Percentiles rank a stretch among this genome's conserved stretches.
phyloP scores from a whole-genome alignment of 2,329 filamentous ascomycete genomes.

The Scleromitrula shiraiana region DNA sequence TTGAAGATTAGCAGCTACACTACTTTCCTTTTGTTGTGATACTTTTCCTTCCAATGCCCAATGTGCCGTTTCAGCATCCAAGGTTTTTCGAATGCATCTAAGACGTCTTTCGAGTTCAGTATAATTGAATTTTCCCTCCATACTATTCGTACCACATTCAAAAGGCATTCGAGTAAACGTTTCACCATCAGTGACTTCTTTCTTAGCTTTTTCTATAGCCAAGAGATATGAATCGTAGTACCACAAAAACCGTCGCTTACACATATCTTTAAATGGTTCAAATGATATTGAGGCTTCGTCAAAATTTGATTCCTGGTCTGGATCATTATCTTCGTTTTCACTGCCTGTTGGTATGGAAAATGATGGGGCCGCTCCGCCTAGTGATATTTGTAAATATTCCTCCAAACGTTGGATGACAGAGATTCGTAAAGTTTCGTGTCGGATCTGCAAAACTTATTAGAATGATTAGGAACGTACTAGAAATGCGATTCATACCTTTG shows the following conservation, averaged over 20 bases:
- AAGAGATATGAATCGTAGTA: slow-evolving; percentile 84
- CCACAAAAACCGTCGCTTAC: slow-evolving; percentile 90
- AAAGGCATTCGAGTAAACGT: slow-evolving; percentile 81
- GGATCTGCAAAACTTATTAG: slow-evolving; percentile 52
- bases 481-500: slow-evolving; percentile 51
- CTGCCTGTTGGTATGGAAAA: slow-evolving; percentile 14
- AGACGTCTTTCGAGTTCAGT: slow-evolving; percentile 63
- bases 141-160: slow-evolving; percentile 66
- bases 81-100: slow-evolving; percentile 55
- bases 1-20: slow-evolving; percentile 72
- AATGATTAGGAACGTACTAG: background rate
- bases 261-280: slow-evolving; percentile 82
- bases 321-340: slow-evolving; percentile 34
- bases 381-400: slow-evolving; percentile 58
- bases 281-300: slow-evolving; percentile 52
- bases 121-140: slow-evolving; percentile 85
- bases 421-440: slow-evolving; percentile 81
- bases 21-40: slow-evolving; percentile 56
- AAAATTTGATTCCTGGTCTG: slow-evolving; percentile 12
- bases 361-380: slow-evolving; percentile 38
- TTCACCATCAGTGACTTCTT: slow-evolving; percentile 54
- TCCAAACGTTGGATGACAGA: slow-evolving; percentile 82
- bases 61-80: slow-evolving; percentile 61
- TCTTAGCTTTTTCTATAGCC: slow-evolving; percentile 57
- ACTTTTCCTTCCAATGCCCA: slow-evolving; percentile 66